These are phyloP conservation scores for Sanguinoderma infundibulare DNA, from an alignment of 1,284 basidiomycete species.

Conservation along the genomic window DNA sequence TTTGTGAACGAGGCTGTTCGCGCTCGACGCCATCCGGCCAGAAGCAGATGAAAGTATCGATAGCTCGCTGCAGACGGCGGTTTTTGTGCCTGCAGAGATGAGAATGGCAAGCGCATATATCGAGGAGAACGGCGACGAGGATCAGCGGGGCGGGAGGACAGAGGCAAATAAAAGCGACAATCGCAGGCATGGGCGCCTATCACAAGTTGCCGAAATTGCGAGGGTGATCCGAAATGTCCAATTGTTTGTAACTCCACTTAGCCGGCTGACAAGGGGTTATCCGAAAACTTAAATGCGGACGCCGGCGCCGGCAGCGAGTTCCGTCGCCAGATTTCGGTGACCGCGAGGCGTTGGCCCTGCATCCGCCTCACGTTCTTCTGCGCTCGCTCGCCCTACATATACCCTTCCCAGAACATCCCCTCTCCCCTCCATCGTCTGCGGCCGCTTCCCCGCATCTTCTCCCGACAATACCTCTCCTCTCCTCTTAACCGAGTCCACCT, in stretches of 20 bases:
- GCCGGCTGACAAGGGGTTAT: background rate
- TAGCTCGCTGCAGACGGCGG: background rate
- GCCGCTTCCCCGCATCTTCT: background rate
- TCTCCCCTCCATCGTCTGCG: constrained; percentile 13
- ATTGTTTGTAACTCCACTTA: background rate
- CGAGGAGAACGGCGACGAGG: background rate
- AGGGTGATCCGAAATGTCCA: background rate
- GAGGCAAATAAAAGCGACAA: background rate
- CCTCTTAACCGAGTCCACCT: constrained; percentile 10
- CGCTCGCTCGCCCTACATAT: constrained; percentile 24
- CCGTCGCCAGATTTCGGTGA: constrained; percentile 13
- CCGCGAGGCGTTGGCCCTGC: too few relatives aligned
- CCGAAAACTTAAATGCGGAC: background rate
- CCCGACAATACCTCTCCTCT: constrained; percentile 8
- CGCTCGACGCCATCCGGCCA: background rate
- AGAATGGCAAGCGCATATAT: background rate
- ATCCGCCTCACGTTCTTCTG: constrained; percentile 19
- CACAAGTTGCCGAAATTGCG: background rate
- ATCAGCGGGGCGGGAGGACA: background rate
- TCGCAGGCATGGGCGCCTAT: constrained; percentile 4
- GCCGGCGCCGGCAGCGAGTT: constrained; percentile 2
- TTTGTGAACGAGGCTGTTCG: background rate
- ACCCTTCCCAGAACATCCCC: constrained; percentile 21
- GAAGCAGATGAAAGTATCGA: background rate
- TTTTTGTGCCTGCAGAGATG: background rate